Conservation (phyloP, 1,284 basidiomycete genomes). For the Omphalotus olearius region DNA sequence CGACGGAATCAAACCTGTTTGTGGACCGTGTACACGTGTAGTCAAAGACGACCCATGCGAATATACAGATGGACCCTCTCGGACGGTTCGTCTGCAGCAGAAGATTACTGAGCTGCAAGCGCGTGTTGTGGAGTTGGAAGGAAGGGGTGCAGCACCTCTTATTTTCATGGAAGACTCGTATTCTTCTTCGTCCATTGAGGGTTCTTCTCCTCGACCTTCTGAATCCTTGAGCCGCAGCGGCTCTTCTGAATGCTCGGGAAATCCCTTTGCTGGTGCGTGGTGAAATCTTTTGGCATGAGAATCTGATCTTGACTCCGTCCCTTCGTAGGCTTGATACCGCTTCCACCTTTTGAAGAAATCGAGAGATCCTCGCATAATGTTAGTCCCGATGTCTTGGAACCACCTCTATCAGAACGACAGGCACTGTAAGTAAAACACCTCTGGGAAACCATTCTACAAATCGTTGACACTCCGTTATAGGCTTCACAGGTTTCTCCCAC, state of each 20-base stretch:
- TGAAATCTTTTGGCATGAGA: neutral
- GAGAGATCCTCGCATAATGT: neutral
- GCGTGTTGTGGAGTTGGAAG: conserved; percentile 17
- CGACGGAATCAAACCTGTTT: conserved; percentile 20
- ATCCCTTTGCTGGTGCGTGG: neutral
- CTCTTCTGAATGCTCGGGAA: conserved; percentile 3
- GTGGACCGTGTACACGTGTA: conserved; percentile 17
- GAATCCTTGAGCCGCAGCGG: neutral
- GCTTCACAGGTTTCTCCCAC: conserved; percentile 17
- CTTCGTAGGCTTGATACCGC: too few species aligned
- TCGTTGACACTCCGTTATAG: conserved; percentile 5
- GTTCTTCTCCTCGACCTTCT: conserved; percentile 1
- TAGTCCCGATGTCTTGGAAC: conserved; percentile 3
- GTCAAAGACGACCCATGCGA: conserved; percentile 21
- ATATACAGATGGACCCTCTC: conserved; percentile 19
- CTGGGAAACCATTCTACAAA: neutral
- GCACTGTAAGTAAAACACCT: conserved; percentile 9
- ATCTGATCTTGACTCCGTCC: neutral
- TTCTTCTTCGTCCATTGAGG: neutral
- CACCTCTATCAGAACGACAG: conserved; percentile 3
- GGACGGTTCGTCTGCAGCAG: conserved; percentile 18
- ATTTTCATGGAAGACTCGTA: conserved; percentile 2
- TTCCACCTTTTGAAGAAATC: neutral
- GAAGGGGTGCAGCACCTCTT: neutral
- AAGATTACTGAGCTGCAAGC: conserved; percentile 18